These are phyloP conservation scores for Heritiera littoralis DNA, from an alignment of 345 rosid species.

Conservation along the genomic window DNA sequence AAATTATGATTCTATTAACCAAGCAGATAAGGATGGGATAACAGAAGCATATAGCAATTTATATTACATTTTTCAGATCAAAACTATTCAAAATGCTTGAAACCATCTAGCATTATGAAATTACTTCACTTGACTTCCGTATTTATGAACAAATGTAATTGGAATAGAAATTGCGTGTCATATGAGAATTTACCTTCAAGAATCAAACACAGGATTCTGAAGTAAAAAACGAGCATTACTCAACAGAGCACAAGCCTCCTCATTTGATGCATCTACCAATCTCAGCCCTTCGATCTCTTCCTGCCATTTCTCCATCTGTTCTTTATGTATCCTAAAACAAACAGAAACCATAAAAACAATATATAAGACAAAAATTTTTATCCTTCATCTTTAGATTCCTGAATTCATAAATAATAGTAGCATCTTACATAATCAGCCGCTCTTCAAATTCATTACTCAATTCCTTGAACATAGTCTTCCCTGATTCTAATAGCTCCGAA, in stretches of 20 bases:
- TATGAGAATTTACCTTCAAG: background rate
- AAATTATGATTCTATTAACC: background rate
- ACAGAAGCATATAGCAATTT: background rate
- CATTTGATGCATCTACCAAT: constrained; percentile 73
- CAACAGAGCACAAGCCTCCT: constrained; percentile 62
- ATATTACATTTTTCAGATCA: background rate
- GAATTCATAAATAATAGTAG: background rate
- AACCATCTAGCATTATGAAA: background rate
- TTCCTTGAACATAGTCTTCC: constrained; percentile 75
- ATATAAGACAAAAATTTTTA: background rate
- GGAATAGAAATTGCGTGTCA: background rate
- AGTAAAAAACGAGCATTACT: constrained; percentile 63
- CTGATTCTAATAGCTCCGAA: constrained; percentile 74
- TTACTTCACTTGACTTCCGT: background rate
- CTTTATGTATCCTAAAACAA: constrained; percentile 67
- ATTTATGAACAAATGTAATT: background rate
- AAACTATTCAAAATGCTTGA: background rate
- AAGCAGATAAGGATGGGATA: background rate
- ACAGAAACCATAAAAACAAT: background rate
- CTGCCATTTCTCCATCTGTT: constrained; percentile 84
- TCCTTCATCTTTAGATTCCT: background rate
- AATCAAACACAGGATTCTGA: constrained; percentile 47
- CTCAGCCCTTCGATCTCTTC: constrained; percentile 76
- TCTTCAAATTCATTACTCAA: constrained; percentile 79
- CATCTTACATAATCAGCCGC: constrained; percentile 58